Percentiles rank a stretch among this genome's conserved stretches.
phyloP scores from a whole-genome alignment of 2,329 filamentous ascomycete species.

The Biscogniauxia mediterranea region DNA sequence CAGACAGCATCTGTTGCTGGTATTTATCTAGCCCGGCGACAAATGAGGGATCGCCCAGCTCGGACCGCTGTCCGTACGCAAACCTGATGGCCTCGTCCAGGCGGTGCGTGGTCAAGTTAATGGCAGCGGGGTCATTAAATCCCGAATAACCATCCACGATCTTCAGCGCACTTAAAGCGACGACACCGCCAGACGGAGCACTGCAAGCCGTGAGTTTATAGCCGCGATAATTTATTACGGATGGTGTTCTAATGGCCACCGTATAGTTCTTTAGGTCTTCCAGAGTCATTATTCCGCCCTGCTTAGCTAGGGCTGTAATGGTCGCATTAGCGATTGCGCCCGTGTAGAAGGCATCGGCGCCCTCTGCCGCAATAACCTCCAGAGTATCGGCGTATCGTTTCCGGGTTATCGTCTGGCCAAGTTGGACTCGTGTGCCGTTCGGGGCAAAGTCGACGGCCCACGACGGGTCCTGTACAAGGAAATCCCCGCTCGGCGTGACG shows the following conservation, averaged over 20 bases:
- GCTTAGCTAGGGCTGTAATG: constrained; percentile 58
- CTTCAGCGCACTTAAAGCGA: constrained; percentile 72
- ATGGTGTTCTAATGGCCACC: constrained; percentile 59
- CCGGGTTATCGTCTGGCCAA: constrained; percentile 40
- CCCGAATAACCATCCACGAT: constrained; percentile 68
- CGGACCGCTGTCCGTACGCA: constrained; percentile 69
- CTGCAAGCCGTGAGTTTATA: constrained; percentile 66
- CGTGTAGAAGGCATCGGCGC: constrained; percentile 43
- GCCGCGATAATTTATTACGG: constrained; percentile 64
- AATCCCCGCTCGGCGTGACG: constrained; percentile 48
- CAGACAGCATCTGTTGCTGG: constrained; percentile 65
- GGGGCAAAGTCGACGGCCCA: constrained; percentile 83
- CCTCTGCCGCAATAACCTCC: constrained; percentile 45
- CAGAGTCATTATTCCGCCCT: constrained; percentile 78
- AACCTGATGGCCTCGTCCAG: constrained; percentile 84
- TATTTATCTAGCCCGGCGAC: constrained; percentile 58
- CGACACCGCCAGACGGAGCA: constrained; percentile 71
- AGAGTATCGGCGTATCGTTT: constrained; percentile 56
- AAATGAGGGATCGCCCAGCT: constrained; percentile 76
- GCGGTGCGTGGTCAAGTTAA: constrained; percentile 67
- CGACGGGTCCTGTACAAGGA: constrained; percentile 66
- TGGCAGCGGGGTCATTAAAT: constrained; percentile 55
- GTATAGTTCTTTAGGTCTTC: constrained; percentile 76
- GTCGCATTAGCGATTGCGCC: constrained; percentile 37
- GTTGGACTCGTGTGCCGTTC: constrained; percentile 33